A percentile compares a stretch with the other conserved stretches of the same genome.
phyloP scores from a whole-genome alignment of 495 filamentous ascomycete species.

The Neurospora sp. region DNA sequence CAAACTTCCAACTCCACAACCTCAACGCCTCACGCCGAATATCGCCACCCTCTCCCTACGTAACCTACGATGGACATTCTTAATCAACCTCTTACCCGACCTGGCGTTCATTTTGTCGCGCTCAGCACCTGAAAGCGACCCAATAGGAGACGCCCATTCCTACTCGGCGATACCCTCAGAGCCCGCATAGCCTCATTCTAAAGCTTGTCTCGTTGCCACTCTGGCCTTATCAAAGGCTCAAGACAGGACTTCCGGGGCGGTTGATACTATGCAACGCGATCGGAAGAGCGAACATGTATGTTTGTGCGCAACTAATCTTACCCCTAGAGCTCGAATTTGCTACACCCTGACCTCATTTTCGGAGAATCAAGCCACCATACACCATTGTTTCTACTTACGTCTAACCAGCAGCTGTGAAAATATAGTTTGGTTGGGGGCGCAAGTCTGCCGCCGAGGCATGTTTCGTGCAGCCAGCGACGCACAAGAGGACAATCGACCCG shows the following conservation, averaged over 20 bases:
- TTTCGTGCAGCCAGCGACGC: conserved; percentile 14
- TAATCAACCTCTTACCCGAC: not conserved
- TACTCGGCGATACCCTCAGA: not conserved
- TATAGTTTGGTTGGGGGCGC: conserved; percentile 14
- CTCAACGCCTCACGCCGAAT: not conserved
- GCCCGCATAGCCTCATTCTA: not conserved
- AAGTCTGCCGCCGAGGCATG: conserved; percentile 9
- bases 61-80: not conserved
- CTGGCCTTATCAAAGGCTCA: not conserved
- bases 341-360: not conserved
- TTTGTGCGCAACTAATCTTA: not conserved
- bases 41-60: not conserved
- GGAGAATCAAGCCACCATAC: not conserved
- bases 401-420: not conserved
- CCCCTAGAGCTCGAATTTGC: not conserved
- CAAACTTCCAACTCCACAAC: not conserved
- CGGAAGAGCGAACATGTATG: conserved; percentile 10
- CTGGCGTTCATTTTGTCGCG: not conserved
- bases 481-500: conserved; percentile 10
- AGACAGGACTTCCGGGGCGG: not conserved
- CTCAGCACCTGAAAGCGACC: not conserved
- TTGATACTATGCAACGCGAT: conserved; percentile 2
- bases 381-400: not conserved
- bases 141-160: not conserved
- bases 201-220: not conserved